Evolutionary conservation across 2,329 filamentous ascomycete species (phyloP).

Genomic region (Monosporascus sp.): DNA sequence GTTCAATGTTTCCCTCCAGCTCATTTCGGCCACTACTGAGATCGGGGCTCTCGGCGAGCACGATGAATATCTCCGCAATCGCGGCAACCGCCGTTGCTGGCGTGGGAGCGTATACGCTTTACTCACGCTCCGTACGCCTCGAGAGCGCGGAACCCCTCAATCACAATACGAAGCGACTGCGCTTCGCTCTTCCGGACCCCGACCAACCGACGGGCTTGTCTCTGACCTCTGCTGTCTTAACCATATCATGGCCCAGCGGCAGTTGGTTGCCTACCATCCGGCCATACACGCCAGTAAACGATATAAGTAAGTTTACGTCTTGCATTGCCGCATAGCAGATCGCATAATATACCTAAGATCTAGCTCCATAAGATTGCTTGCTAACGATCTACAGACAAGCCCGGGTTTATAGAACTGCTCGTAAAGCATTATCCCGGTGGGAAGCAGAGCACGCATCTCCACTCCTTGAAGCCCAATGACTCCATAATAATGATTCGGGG

Average conservation of each 20-base stretch:
- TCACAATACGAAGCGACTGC: slow-evolving; percentile 52
- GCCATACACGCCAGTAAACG: slow-evolving; percentile 61
- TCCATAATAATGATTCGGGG: slow-evolving; percentile 51
- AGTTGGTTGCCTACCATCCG: slow-evolving; percentile 53
- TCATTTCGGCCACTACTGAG: neutral
- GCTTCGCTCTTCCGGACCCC: slow-evolving; percentile 48
- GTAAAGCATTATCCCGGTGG: slow-evolving; percentile 65
- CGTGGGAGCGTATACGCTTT: neutral
- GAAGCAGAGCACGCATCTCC: slow-evolving; percentile 59
- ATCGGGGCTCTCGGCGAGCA: neutral
- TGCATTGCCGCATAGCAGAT: no score
- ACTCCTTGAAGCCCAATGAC: slow-evolving; percentile 58
- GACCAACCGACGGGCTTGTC: slow-evolving; percentile 42
- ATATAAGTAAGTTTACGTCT: slow-evolving; percentile 33
- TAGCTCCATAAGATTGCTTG: no score
- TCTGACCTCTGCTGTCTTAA: slow-evolving; percentile 53
- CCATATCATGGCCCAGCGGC: slow-evolving; percentile 52
- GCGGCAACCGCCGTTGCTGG: neutral
- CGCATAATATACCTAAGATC: no score
- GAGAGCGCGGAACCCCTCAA: slow-evolving; percentile 48
- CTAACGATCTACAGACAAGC: slow-evolving; percentile 36
- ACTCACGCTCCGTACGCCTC: slow-evolving; percentile 21
- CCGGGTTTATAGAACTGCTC: slow-evolving; percentile 56
- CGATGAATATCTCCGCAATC: neutral
- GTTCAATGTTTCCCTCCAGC: neutral